These are phyloP conservation scores for Discostella pseudostelligera DNA, from an alignment of 108 stramenopile species.

Conservation along the genomic window DNA sequence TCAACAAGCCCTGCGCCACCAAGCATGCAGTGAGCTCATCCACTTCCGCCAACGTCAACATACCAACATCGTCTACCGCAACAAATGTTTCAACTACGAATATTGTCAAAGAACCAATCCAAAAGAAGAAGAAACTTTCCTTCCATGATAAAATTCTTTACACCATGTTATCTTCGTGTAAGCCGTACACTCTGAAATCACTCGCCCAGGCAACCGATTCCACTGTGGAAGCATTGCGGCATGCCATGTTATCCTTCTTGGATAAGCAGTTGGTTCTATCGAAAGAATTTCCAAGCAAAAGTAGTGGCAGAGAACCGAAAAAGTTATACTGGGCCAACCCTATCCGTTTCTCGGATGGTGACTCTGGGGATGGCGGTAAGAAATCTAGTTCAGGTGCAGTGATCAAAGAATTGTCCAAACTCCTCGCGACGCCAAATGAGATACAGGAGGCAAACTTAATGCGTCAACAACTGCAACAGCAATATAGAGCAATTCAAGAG, in stretches of 20 bases:
- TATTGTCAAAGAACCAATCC: not conserved
- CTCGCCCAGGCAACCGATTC: slow-evolving; percentile 63
- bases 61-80: not conserved
- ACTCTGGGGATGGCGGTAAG: not conserved
- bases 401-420: slow-evolving; percentile 21
- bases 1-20: not conserved
- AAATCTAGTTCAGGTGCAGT: slow-evolving; percentile 40
- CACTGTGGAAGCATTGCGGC: slow-evolving; percentile 59
- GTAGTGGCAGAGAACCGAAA: slow-evolving; percentile 45
- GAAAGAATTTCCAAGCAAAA: slow-evolving; percentile 66
- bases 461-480: slow-evolving; percentile 30
- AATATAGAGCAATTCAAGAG: slow-evolving; percentile 14
- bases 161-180: slow-evolving; percentile 62
- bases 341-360: slow-evolving; percentile 11
- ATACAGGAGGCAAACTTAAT: slow-evolving; percentile 30
- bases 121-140: slow-evolving; percentile 50
- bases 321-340: slow-evolving; percentile 70
- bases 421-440: slow-evolving; percentile 39
- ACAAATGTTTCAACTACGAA: too few relatives aligned
- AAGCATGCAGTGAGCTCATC: too few relatives aligned
- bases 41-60: not conserved
- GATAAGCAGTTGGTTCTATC: slow-evolving; percentile 67
- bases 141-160: slow-evolving; percentile 74
- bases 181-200: slow-evolving; percentile 68
- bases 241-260: slow-evolving; percentile 62